Conservation (phyloP, 2,329 filamentous ascomycete species). For the Phialocephala subalpina region DNA sequence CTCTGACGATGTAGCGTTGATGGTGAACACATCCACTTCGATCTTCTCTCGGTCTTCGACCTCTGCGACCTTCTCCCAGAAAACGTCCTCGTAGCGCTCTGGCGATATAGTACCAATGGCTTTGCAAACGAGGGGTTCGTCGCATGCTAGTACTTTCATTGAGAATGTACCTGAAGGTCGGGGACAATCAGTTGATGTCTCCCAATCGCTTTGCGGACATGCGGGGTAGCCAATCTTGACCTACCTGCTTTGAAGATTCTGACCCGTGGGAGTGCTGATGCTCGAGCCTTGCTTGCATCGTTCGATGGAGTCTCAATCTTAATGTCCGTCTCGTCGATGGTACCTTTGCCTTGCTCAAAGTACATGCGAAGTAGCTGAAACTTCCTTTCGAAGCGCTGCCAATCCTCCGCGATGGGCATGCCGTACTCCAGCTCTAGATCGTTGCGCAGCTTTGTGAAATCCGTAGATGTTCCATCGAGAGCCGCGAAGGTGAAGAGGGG, state of each 20-base stretch:
- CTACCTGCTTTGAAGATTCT: constrained; percentile 15
- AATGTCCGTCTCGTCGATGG: neutral
- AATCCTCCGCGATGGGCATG: neutral
- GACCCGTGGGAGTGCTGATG: constrained; percentile 19
- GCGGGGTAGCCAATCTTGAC: neutral
- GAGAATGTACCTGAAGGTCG: neutral
- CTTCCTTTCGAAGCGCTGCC: neutral
- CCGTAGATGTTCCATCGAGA: neutral
- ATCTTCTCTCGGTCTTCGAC: neutral
- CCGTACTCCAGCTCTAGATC: neutral
- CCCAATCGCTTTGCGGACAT: too few relatives aligned
- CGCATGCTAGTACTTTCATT: constrained; percentile 17
- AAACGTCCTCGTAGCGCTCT: constrained; percentile 20
- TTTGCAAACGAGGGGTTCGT: constrained; percentile 27
- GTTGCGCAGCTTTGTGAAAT: neutral
- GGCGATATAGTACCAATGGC: constrained; percentile 25
- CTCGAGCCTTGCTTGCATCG: constrained; percentile 9
- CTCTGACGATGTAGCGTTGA: neutral
- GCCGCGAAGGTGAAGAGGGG: neutral
- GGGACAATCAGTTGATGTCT: too few relatives aligned
- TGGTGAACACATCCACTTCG: neutral
- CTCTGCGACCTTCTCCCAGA: constrained; percentile 20
- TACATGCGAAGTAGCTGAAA: neutral
- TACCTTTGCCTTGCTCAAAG: neutral
- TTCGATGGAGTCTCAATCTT: neutral